Base-by-base conservation (phyloP, 2,329 filamentous ascomycete species). In the Aspergillus eucalypticola region DNA sequence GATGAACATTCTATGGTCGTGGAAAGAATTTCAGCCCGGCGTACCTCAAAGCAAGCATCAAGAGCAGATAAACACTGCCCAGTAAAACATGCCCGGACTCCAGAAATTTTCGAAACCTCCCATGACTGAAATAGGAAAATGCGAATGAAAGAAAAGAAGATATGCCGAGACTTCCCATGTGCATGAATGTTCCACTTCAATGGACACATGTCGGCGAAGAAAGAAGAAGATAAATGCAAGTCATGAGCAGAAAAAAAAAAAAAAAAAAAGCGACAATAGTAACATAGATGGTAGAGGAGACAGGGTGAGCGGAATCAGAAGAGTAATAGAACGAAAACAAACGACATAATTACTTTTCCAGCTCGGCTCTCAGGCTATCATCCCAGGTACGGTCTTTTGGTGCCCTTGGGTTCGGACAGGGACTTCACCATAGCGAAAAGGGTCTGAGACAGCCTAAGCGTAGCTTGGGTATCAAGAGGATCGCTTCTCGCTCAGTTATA, bases 351-450 rank as follows among this genome's bases (percentile, higher is more conserved):
- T 67, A 74, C 65, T 71, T 72, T 69, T 85, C 81, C 65, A 88
- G 78, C 66, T 82, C 79, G 65, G 79, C 75, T 71, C 79, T 82
- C 60, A 86, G 74, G 60, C 80, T 76, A 25, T 75, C 71, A 68
- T 83, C 82, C 60, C 87, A 73, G 60, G 84, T 73, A 60, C 81
- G 79, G 56, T 87, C 79, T 69, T 80, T 84, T 84, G 55, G 68
- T 84, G 81, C 69, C 82, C 87, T 72, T 81, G 82, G 83, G 70
- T 66, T 83, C 10, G 58, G 84, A 75, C 15, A 79, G 54, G 81
- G 81, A 73, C 86, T 82, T 63, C 79, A 77, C 80, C 83, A 85
- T 39, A 82, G 80, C 63, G 79, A 75, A 60, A 81, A 79, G 82
- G 79, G 60, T 78, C 76, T 68, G 86, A 84, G 19, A 80, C 81